Evolutionary conservation across 345 rosid species (phyloP), one percentile per base, ranked within the genome.

Genomic region (Trapa bicornis): DNA sequence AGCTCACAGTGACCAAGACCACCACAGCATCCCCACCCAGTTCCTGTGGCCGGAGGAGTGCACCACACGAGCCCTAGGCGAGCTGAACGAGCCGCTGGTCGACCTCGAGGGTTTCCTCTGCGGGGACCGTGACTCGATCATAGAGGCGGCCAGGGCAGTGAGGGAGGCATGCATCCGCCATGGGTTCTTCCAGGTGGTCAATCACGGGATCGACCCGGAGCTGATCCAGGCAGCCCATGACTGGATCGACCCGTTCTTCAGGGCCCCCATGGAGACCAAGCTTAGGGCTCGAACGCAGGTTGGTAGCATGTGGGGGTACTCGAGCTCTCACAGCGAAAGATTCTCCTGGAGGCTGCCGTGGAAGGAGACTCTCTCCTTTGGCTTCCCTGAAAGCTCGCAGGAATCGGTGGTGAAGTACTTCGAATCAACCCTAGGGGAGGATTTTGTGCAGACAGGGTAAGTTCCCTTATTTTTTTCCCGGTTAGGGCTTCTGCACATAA

Each of bases 141-240:
- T 17, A 7, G 54, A 47, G 47, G 84, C 84, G n/a, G 78, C 75
- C 13, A 54, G 32, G 36, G 42, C 70, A 16, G 71, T 82, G 17
- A 72, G 71, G 67, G 75, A 56, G 43, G 92, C 90, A 7, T 86
- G 96, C 72, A 39, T 67, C 71, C 71, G 64, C 41, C 92, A 83
- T 64, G 92, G 96, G 37, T 82, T 79, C 56, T 89, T 89, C 74
- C 86, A 81, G 32, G 92, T 86, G 65, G 76, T 78, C 68, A 86
- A 86, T 70, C 92, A 85, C 65, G 85, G 86, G 38, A 66, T 89
- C 65, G 84, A 81, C 63, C 66, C 17, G 4, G 64, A 68, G 17
- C 78, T 89, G 12, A 78, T 83, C 22, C 66, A 50, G 7, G 64
- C 63, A 9, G 87, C 84, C 0, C 71, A 79, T 38, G 75, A 76